Evolutionary conservation across 139 green algal species (phyloP), one percentile per base, ranked within the genome.

Genomic region (Eudorina sp.): DNA sequence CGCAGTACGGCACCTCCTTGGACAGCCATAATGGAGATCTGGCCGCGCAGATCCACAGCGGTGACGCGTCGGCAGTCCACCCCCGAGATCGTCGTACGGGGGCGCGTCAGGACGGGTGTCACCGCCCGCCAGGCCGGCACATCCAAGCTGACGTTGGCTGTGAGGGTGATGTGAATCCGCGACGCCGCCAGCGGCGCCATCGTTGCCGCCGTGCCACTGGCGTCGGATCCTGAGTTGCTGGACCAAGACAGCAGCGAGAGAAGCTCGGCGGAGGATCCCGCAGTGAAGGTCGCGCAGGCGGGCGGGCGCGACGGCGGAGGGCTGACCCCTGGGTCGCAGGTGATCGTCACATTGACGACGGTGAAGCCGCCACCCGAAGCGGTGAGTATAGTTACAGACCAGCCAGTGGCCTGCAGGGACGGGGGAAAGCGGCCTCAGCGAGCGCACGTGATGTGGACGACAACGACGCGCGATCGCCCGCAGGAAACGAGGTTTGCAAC

Each of bases 101-200:
- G 55, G 3, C 79, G 55, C 9, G 25, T 74, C 0, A 76, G 40
- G 11, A 64, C 7, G 2, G 79, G 79, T 3, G 14, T 8, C 16
- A 41, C 27, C 3, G 41, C 41, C 4, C 0, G 0, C 60, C 60
- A 86, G n/a, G 1, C n/a, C 2, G 53, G 13, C 4, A 27, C 13
- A 55, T 73, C 40, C 0, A 86, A 41, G 41, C 60, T 86, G 41
- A 86, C 34, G 58, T 86, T 86, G 29, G 79, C 41, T 21, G 60
- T 60, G 4, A 86, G 27, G 0, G n/a, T 64, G 8, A 86, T 46
- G 60, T 77, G 60, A 19, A 86, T 29, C 9, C 66, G 58, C 4
- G 60, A 11, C 2, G 75, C 48, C 6, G 75, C 13, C 16, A 31
- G 75, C n/a, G 48, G 2, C 31, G 53, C 34, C 31, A 16, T 23